Base-by-base conservation (phyloP, 495 filamentous ascomycete species). In the Venustampulla echinocandica region DNA sequence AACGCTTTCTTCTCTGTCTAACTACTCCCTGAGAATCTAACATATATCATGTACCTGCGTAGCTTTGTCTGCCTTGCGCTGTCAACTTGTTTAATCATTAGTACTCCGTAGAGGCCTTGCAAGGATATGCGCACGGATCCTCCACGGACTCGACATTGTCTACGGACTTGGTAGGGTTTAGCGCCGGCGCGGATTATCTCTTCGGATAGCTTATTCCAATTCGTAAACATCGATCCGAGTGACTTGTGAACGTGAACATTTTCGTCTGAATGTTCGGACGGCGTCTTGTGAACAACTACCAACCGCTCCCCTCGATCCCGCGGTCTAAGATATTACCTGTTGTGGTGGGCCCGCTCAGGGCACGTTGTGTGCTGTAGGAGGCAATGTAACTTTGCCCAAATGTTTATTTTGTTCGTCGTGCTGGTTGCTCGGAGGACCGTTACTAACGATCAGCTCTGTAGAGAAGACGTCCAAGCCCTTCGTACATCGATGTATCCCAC, bases 341-440 rank as follows among this genome's bases (percentile, higher is more conserved):
- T 38, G 47, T 53, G 54, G 54, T 58, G 55, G 55, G 55, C 55
- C 55, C 55, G 47, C 46, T 19, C 27, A 54, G 55, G 55, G 55
- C 44, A 52, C 43, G 47, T 52, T 54, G 55, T 49, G 44, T 37
- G 33, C 50, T 32, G 17, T n/a, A 42, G 25, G 23, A 58, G 55
- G 55, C 55, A 42, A 51, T 42, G 55, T 58, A 54, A 41, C 23
- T 24, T 24, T 18, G 7, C 39, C 18, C 42, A 25, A 28, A 10
- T 21, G 4, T 13, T 24, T 24, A 24, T 3, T 24, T 1, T 25
- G 10, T 39, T 18, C 27, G 6, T 30, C 7, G 13, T 37, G 10
- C 10, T 37, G 40, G 50, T 52, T 58, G 50, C 47, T 49, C 22
- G 33, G 51, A 44, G 47, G 47, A 58, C 49, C 47, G 25, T 49